These are phyloP conservation scores for Chaetomiaceae sp. DNA, from an alignment of 2,329 filamentous ascomycete genomes.

Conservation along the genomic window DNA sequence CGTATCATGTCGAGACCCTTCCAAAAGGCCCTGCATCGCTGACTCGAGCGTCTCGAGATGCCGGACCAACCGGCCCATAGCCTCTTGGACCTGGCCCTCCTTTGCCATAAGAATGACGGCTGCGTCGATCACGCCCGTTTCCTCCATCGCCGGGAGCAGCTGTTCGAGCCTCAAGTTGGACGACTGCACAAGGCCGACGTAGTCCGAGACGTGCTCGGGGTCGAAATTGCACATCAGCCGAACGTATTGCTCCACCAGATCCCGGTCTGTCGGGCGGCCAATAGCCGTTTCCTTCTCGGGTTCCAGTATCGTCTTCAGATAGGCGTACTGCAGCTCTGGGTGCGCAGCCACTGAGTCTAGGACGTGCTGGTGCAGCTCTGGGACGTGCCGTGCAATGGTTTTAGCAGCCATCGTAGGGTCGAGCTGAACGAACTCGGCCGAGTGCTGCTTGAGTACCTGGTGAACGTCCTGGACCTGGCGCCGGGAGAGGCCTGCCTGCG, in stretches of 20 bases:
- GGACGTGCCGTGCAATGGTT: slow-evolving; percentile 55
- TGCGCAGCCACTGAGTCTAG: slow-evolving; percentile 56
- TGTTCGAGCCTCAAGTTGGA: slow-evolving; percentile 73
- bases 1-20: slow-evolving; percentile 49
- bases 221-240: slow-evolving; percentile 87
- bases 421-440: slow-evolving; percentile 59
- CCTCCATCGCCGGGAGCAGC: slow-evolving; percentile 81
- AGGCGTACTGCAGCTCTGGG: slow-evolving; percentile 64
- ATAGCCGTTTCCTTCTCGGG: slow-evolving; percentile 31
- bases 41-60: slow-evolving; percentile 77
- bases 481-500: slow-evolving; percentile 54
- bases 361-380: slow-evolving; percentile 60
- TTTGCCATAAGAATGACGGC: slow-evolving; percentile 85
- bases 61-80: slow-evolving; percentile 76
- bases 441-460: slow-evolving; percentile 57
- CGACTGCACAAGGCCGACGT: slow-evolving; percentile 68
- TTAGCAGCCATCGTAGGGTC: slow-evolving; percentile 60
- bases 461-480: slow-evolving; percentile 71
- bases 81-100: slow-evolving; percentile 74
- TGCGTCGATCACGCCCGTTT: slow-evolving; percentile 83
- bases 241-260: slow-evolving; percentile 77
- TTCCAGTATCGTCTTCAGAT: slow-evolving; percentile 71
- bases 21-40: slow-evolving; percentile 67
- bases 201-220: slow-evolving; percentile 75
- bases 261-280: slow-evolving; percentile 37